Conservation (phyloP, 2,329 filamentous ascomycete genomes). For the Exutisphaerella laricina region DNA sequence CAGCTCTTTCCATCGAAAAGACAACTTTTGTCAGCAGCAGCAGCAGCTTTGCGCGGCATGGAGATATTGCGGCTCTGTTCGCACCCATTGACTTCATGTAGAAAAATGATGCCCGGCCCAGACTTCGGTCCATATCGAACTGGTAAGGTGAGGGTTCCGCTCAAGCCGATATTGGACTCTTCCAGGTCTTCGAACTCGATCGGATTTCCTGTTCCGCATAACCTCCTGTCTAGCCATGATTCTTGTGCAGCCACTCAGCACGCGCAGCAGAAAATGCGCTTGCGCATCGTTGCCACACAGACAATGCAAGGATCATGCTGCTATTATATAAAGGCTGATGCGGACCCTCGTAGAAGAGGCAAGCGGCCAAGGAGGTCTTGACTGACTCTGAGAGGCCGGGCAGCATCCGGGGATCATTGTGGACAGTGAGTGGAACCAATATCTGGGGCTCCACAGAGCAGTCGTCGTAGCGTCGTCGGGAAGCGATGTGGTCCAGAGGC, state of each 20-base stretch:
- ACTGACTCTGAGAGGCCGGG: too few relatives aligned
- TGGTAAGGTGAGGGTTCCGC: too few relatives aligned
- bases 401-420: neutral
- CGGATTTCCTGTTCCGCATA: neutral
- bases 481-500: constrained; percentile 4
- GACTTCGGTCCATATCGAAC: neutral
- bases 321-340: neutral
- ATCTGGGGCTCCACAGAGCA: neutral
- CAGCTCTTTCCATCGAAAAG: neutral
- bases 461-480: neutral
- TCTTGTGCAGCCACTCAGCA: too few relatives aligned
- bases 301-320: neutral
- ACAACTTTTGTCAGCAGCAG: too few relatives aligned
- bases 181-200: neutral
- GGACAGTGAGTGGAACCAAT: neutral
- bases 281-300: too few relatives aligned
- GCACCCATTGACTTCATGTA: constrained; percentile 4
- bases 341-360: too few relatives aligned
- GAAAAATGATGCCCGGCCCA: neutral
- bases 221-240: too few relatives aligned
- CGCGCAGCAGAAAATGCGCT: too few relatives aligned
- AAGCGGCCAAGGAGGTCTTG: neutral
- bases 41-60: too few relatives aligned
- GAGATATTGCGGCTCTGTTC: too few relatives aligned
- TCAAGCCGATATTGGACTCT: too few relatives aligned